Percentiles rank a stretch among this genome's conserved stretches.
These are phyloP conservation scores for Dryadomyces sulphureus DNA, from an alignment of 2,329 filamentous ascomycete genomes.

Conservation along the genomic window DNA sequence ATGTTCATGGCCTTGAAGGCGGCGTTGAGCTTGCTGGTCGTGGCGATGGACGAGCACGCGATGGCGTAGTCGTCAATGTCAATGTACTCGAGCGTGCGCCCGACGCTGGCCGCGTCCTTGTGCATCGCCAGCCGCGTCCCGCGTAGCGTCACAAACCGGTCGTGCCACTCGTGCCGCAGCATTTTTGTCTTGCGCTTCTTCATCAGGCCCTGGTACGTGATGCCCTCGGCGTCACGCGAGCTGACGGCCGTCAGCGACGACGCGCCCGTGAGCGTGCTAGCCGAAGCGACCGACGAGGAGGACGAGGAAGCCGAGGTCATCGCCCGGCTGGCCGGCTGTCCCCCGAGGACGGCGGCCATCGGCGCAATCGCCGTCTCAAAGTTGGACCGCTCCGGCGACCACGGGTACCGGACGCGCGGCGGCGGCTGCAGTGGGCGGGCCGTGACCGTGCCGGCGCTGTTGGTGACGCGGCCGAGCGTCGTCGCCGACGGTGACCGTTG, in stretches of 20 bases:
- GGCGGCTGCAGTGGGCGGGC: slow-evolving; percentile 32
- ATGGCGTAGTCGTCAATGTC: slow-evolving; percentile 84
- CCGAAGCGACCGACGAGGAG: slow-evolving; percentile 9
- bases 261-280: slow-evolving; percentile 10
- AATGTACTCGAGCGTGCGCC: slow-evolving; percentile 58
- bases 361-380: slow-evolving; percentile 32
- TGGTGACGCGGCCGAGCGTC: neutral
- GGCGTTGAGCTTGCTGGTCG: slow-evolving; percentile 67
- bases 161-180: slow-evolving; percentile 85
- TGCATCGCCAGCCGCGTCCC: slow-evolving; percentile 65
- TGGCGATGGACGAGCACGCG: slow-evolving; percentile 63
- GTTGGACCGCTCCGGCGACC: slow-evolving; percentile 31
- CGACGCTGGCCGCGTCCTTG: slow-evolving; percentile 38
- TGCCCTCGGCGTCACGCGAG: slow-evolving; percentile 19
- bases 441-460: neutral
- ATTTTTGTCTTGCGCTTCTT: slow-evolving; percentile 85
- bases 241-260: slow-evolving; percentile 12
- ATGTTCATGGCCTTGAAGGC: slow-evolving; percentile 72
- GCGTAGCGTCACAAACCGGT: slow-evolving; percentile 77
- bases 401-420: slow-evolving; percentile 40
- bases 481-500: slow-evolving; percentile 8
- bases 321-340: neutral
- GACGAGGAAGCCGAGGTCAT: slow-evolving; percentile 5
- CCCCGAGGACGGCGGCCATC: neutral
- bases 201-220: slow-evolving; percentile 74